Evolutionary conservation across 208 protist species (phyloP).

Genomic region (Leishmania gerbilli): DNA sequence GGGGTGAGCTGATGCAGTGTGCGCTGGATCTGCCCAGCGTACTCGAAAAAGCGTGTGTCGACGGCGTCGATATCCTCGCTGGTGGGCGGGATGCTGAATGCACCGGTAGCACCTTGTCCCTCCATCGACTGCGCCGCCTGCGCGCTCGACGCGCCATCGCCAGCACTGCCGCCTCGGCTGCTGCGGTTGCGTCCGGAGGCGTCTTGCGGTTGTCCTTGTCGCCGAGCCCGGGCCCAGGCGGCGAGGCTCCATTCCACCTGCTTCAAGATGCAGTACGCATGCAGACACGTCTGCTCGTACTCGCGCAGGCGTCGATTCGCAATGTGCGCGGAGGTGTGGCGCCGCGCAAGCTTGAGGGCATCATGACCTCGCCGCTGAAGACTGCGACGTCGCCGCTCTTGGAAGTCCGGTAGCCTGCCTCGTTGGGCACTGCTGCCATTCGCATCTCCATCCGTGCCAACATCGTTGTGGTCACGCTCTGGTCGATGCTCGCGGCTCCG

Average conservation of each 20-base stretch:
- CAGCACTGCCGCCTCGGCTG: background rate
- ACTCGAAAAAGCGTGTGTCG: conserved; percentile 34
- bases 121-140: background rate
- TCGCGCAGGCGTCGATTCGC: background rate
- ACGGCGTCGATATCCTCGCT: conserved; percentile 17
- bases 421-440: background rate
- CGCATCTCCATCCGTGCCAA: background rate
- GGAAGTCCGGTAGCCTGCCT: background rate
- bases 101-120: background rate
- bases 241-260: conserved; percentile 3
- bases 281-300: conserved; percentile 9
- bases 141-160: background rate
- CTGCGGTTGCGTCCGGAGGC: background rate
- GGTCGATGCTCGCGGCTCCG: background rate
- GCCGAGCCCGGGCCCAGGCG: conserved; percentile 11
- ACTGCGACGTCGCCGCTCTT: background rate
- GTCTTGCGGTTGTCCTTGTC: background rate
- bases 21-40: conserved; percentile 36
- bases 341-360: conserved; percentile 11
- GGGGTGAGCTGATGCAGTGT: conserved; percentile 35
- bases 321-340: background rate
- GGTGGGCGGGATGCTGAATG: no score
- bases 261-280: conserved; percentile 22
- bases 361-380: background rate
- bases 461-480: background rate